Evolutionary conservation across 2,329 filamentous ascomycete species (phyloP), one percentile per base, ranked within the genome.

Genomic region (Furcasterigmium sp.): DNA sequence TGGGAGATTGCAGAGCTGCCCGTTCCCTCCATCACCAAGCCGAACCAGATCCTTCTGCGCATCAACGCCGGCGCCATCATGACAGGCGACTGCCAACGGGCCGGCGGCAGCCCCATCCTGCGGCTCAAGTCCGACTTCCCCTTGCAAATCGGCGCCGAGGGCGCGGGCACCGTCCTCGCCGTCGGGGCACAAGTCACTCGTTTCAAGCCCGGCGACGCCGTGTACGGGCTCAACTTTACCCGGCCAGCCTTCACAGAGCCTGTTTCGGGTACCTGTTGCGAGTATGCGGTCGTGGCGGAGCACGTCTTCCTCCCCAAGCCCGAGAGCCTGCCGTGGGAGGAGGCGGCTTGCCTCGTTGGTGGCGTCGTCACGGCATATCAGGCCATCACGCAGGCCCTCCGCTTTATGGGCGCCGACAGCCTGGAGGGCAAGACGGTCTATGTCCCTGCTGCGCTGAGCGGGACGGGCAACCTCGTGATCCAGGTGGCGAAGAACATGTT

Each of bases 401-500:
- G 55, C 26, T 51, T 67, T 8, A 51, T 63, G 34, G 62, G 62
- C n/a, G 41, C 43, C n/a, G 58, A 59, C 29, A 60, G 52, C 15
- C 63, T 79, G 0, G 56, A 65, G 17, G 73, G 72, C 8, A 74
- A 72, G 57, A 76, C 72, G 2, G 72, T 75, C 2, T 74, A 73
- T 45, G 61, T 80, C 7, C 65, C 72, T 0, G 76, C 61, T 3
- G 75, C 67, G 1, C 62, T 80, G 29, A 68, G 73, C 42, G 70
- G 65, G 1, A 70, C 67, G 0, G 75, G 76, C 0, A 60, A 64
- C 3, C 56, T 69, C 20, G 69, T 59, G 0, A 63, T 70, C 20
- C 74, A 79, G 55, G 54, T 78, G 3, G 69, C 73, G 3, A 74
- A 72, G 50, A 70, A 73, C 23, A 62, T 70, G 3, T 77, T 73